Conservation (phyloP, 352 stramenopile genomes). For the Phytopythium boreale region DNA sequence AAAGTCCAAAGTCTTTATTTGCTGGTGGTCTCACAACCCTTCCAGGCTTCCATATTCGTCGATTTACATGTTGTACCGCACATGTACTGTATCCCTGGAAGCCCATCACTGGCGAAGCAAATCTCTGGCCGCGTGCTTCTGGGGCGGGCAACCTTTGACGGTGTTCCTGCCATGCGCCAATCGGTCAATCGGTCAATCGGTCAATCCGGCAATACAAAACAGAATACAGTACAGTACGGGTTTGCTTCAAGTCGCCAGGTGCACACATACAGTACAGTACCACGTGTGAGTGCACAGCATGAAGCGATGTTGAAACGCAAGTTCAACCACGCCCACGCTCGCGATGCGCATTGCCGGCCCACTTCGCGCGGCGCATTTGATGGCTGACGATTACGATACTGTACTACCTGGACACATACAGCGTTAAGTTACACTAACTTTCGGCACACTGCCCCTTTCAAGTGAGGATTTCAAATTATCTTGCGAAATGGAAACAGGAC, state of each 20-base stretch:
- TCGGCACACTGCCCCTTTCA: no score
- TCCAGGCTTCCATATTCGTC: no score
- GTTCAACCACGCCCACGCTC: neutral
- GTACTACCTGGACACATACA: no score
- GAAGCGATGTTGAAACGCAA: constrained; percentile 2
- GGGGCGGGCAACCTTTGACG: neutral
- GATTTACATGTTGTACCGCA: no score
- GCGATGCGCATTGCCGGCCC: neutral
- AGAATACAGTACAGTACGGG: neutral
- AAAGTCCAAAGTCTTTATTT: no score
- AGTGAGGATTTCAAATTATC: no score
- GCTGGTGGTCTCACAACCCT: no score
- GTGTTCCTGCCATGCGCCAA: neutral
- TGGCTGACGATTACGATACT: neutral
- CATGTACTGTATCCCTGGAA: no score
- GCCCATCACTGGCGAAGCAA: neutral
- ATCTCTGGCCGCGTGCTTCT: neutral
- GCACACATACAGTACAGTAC: neutral
- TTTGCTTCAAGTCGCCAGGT: neutral
- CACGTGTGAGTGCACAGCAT: neutral
- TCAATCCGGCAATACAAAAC: no score
- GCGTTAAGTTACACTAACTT: no score
- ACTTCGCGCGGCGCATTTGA: neutral
- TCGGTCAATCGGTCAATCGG: no score
- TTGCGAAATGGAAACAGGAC: no score